phyloP scores from a whole-genome alignment of 179 eudicot genomes.

The Silene coronaria region DNA sequence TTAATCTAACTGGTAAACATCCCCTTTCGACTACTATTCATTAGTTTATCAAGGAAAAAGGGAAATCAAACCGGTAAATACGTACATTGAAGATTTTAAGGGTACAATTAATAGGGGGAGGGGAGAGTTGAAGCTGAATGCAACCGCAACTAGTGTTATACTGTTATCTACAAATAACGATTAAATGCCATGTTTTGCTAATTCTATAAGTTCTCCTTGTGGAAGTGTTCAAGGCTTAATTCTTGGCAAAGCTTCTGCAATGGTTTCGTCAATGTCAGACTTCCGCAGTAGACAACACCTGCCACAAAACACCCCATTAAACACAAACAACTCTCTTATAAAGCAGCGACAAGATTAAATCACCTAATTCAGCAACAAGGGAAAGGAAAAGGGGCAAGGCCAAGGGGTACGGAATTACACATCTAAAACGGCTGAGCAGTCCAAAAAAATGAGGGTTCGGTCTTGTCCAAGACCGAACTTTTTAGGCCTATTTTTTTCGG shows the following conservation, averaged over 20 bases:
- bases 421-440: too few species aligned
- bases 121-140: not conserved
- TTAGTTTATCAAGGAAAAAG: too few species aligned
- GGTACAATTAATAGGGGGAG: slow-evolving; percentile 12
- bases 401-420: too few species aligned
- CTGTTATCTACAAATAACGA: slow-evolving; percentile 20
- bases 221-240: slow-evolving; percentile 68
- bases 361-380: too few species aligned
- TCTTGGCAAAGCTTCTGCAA: slow-evolving; percentile 72
- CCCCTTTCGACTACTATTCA: too few species aligned
- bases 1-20: too few species aligned
- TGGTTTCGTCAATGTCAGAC: slow-evolving; percentile 51
- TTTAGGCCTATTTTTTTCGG: too few species aligned
- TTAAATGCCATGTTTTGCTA: not conserved
- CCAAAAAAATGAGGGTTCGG: too few species aligned
- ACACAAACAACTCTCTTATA: not conserved
- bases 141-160: not conserved
- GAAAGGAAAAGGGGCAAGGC: too few species aligned
- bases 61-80: too few species aligned
- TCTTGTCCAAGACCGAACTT: too few species aligned
- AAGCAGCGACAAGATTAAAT: too few species aligned
- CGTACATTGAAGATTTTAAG: not conserved
- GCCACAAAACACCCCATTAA: slow-evolving; percentile 15
- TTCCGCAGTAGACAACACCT: slow-evolving; percentile 98
- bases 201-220: slow-evolving; percentile 53